Conservation (phyloP, 768 basidiomycete genomes). For the Podaxis sp. region DNA sequence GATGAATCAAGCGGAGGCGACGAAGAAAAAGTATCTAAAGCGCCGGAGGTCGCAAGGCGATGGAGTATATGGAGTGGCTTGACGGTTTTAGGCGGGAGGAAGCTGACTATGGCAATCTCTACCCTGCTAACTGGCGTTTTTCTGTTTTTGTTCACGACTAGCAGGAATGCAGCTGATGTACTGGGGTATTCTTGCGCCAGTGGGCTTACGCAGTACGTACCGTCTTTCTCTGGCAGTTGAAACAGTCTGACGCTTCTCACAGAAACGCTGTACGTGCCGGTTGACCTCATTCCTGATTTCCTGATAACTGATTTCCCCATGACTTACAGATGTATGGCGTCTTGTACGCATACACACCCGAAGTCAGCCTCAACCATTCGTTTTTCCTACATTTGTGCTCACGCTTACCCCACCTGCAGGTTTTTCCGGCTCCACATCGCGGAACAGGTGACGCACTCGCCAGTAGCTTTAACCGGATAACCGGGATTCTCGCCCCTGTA, state of each 20-base stretch:
- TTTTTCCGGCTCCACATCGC: constrained; percentile 56
- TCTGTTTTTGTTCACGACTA: constrained; percentile 53
- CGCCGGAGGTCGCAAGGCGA: neutral
- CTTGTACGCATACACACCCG: constrained; percentile 58
- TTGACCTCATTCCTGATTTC: neutral
- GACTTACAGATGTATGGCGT: constrained; percentile 46
- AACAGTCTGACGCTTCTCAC: neutral
- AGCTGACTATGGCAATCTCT: constrained; percentile 45
- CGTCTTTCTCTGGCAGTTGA: neutral
- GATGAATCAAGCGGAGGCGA: neutral
- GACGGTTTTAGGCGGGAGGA: constrained; percentile 44
- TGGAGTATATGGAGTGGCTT: constrained; percentile 10
- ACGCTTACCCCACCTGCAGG: constrained; percentile 17
- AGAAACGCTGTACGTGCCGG: constrained; percentile 9
- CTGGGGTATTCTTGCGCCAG: constrained; percentile 48
- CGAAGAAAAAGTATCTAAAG: neutral
- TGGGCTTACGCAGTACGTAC: constrained; percentile 39
- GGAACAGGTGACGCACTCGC: constrained; percentile 54
- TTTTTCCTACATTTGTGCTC: neutral
- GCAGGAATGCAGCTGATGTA: constrained; percentile 35
- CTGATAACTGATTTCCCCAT: neutral
- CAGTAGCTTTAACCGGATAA: constrained; percentile 48
- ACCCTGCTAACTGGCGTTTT: constrained; percentile 46
- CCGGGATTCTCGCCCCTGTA: constrained; percentile 47
- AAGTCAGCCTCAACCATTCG: constrained; percentile 28